Conservation (phyloP, 345 rosid species). For the Eucalyptus pauciflora region DNA sequence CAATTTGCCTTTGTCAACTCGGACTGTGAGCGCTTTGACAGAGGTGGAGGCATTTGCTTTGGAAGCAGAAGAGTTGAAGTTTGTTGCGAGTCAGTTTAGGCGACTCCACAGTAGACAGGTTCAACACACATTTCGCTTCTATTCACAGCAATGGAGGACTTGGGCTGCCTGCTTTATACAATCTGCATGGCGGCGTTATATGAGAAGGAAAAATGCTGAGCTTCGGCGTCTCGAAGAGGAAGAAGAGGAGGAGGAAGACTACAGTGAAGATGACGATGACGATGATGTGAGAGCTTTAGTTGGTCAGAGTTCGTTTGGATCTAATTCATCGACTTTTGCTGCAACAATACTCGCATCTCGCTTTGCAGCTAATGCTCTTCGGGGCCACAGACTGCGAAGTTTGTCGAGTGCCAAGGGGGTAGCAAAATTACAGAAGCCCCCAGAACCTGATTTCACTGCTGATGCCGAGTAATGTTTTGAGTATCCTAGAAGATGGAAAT, state of each 20-base stretch:
- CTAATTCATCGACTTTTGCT: conserved; percentile 23
- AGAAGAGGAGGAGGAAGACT: conserved; percentile 22
- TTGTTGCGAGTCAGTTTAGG: conserved; percentile 79
- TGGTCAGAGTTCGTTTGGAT: not conserved
- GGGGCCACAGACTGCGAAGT: conserved; percentile 20
- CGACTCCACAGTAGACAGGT: conserved; percentile 84
- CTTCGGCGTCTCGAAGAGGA: conserved; percentile 45
- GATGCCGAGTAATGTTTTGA: not conserved
- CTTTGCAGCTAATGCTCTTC: conserved; percentile 71
- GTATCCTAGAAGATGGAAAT: not conserved
- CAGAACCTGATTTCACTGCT: conserved; percentile 60
- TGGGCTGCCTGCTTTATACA: conserved; percentile 85
- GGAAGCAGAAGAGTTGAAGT: conserved; percentile 80
- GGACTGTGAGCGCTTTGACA: conserved; percentile 51
- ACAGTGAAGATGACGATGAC: conserved; percentile 1
- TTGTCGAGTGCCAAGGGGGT: conserved; percentile 9
- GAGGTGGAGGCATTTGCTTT: conserved; percentile 89
- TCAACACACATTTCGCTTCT: conserved; percentile 78
- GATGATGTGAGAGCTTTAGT: conserved; percentile 16
- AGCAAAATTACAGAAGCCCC: conserved; percentile 55
- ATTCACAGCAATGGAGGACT: conserved; percentile 94
- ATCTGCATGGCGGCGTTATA: conserved; percentile 61
- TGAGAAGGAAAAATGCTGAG: conserved; percentile 49
- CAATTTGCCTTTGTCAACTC: conserved; percentile 53
- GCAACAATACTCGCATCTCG: conserved; percentile 66